Conservation (phyloP, 2,329 filamentous ascomycete genomes). For the Phyllachora maydis region DNA sequence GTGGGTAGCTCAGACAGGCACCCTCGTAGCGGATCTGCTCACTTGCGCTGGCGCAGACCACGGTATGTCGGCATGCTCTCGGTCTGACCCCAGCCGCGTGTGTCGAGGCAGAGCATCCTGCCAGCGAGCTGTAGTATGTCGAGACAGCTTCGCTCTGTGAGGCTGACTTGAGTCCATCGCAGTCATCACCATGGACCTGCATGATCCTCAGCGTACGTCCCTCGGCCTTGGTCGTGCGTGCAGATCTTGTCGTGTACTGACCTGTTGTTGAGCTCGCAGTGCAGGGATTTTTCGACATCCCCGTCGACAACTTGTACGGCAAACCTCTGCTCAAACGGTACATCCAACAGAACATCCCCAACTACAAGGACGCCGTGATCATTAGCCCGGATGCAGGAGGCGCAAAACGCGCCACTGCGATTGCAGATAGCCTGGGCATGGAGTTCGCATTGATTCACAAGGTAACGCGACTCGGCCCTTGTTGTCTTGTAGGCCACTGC, state of each 20-base stretch:
- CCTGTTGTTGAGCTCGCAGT: constrained; percentile 51
- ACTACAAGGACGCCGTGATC: constrained; percentile 72
- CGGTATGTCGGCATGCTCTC: too few relatives aligned
- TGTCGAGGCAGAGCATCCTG: too few relatives aligned
- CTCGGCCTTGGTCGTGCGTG: background rate
- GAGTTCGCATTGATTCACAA: constrained; percentile 98
- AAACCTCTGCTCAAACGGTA: constrained; percentile 51
- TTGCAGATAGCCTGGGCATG: constrained; percentile 82
- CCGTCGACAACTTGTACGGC: constrained; percentile 92
- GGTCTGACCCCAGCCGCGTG: too few relatives aligned
- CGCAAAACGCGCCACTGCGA: constrained; percentile 86
- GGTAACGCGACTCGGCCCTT: constrained; percentile 28
- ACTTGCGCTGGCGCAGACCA: constrained; percentile 94
- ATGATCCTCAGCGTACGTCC: constrained; percentile 49
- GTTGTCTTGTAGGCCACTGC: constrained; percentile 9
- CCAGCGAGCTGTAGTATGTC: too few relatives aligned
- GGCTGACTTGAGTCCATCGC: background rate
- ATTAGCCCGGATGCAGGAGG: constrained; percentile 94
- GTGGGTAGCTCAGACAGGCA: constrained; percentile 96
- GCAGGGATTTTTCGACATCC: constrained; percentile 97
- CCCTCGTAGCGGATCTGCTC: constrained; percentile 79
- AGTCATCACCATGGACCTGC: constrained; percentile 92
- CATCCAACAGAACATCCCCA: constrained; percentile 63
- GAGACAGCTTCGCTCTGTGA: too few relatives aligned
- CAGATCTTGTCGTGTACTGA: background rate